Conservation (phyloP, 768 basidiomycete species). For the Clavaria fumosa region DNA sequence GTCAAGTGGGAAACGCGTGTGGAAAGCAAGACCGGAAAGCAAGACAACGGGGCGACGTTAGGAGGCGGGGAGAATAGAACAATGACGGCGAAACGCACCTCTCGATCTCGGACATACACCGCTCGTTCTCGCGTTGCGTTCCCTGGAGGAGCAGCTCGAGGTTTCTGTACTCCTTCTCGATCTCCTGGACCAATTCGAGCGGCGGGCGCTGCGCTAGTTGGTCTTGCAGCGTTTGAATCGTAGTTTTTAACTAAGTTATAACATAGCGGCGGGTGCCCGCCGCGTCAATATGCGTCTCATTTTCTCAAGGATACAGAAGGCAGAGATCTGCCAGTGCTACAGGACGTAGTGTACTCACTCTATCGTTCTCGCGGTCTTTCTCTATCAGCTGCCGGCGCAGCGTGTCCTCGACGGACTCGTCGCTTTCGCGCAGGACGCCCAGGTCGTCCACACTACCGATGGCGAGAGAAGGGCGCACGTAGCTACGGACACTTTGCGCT, state of each 20-base stretch:
- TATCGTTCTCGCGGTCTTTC: constrained; percentile 57
- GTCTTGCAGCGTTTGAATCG: constrained; percentile 45
- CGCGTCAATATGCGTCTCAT: no score
- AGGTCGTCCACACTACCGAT: constrained; percentile 39
- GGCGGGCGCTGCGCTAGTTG: constrained; percentile 57
- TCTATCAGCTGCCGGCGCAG: constrained; percentile 50
- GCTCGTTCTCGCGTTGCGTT: constrained; percentile 75
- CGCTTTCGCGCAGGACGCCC: constrained; percentile 39
- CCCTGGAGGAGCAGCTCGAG: constrained; percentile 64
- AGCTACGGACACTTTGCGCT: constrained; percentile 45
- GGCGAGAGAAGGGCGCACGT: constrained; percentile 35
- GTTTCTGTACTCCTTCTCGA: constrained; percentile 61
- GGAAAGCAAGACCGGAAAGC: no score
- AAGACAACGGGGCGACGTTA: no score
- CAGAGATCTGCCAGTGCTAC: neutral
- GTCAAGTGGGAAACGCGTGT: no score
- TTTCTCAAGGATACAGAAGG: no score
- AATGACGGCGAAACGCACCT: constrained; percentile 27
- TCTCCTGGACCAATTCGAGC: constrained; percentile 43
- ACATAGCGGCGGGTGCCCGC: no score
- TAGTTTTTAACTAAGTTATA: constrained; percentile 49
- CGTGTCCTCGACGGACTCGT: constrained; percentile 44
- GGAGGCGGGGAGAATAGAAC: neutral
- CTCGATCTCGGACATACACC: constrained; percentile 70
- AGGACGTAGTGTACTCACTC: constrained; percentile 23